Base-by-base conservation (phyloP, 2,329 filamentous ascomycete genomes). In the Colletotrichum theobromicola region DNA sequence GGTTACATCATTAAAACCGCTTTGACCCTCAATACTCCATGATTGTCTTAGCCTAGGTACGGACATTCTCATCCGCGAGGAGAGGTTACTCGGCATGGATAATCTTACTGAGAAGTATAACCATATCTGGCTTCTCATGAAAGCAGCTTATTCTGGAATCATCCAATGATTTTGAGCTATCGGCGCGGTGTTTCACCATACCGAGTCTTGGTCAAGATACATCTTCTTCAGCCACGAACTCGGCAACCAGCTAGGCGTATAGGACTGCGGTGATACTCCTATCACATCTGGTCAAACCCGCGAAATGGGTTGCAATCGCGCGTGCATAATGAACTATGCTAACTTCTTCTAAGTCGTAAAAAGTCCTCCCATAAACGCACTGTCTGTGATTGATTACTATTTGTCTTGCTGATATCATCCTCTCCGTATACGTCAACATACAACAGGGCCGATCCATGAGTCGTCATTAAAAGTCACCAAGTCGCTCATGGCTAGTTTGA, bases 161-260 rank as follows among this genome's bases (percentile, higher is more conserved):
- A 21, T n/a, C 0, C 2, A 18, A 0, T 1, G 10, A 0, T 2
- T 18, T 0, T 46, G n/a, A 46, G n/a, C 0, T 21, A 46, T 21
- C n/a, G n/a, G 5, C 2, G 1, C 21, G 42, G 4, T 46, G 18
- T 46, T 46, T n/a, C 1, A 46, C 9, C 1, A 21, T 46, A 9
- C 13, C 42, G 15, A 7, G 12, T 21, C 10, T 21, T 46, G 2
- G 2, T 46, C 12, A 4, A 46, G 21, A 7, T 46, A 13, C 42
- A 7, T 13, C 42, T 46, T n/a, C 42, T 21, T 9, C 3, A 46
- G n/a, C 4, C n/a, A 21, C n/a, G 21, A 1, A 21, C 21, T 2
- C n/a, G 7, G 5, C 3, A 4, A 46, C 4, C 5, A 46, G 42
- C 42, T 21, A 21, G 42, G 13, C 18, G 18, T 13, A 46, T 10